These are phyloP conservation scores for Linnemannia exigua DNA, from an alignment of 192 early-diverging fungal species.

Conservation along the genomic window DNA sequence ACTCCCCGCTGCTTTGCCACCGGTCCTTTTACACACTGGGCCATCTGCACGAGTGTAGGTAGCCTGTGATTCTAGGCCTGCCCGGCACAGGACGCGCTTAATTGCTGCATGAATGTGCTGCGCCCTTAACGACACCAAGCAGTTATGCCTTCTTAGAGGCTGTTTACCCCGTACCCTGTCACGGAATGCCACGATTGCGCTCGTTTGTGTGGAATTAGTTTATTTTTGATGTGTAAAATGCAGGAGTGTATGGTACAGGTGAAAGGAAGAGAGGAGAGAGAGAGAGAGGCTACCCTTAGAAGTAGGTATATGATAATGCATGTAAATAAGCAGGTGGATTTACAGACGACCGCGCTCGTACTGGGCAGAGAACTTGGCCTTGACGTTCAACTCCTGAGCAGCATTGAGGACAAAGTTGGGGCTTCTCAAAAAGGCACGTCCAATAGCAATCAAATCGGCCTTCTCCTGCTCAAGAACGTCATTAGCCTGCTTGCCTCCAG, in stretches of 20 bases:
- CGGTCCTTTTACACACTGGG: not conserved
- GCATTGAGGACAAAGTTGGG: constrained; percentile 74
- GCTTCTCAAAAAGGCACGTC: constrained; percentile 77
- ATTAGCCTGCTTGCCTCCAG: constrained; percentile 76
- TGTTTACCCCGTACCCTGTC: not conserved
- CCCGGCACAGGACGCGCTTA: not conserved
- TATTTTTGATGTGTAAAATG: not conserved
- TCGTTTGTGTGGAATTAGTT: no score
- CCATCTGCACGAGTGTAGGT: no score
- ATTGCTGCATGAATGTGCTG: not conserved
- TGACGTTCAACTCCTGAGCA: constrained; percentile 73
- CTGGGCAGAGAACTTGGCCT: constrained; percentile 73
- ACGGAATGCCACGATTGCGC: not conserved
- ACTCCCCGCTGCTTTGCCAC: constrained; percentile 9
- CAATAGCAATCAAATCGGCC: constrained; percentile 86
- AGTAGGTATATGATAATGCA: not conserved
- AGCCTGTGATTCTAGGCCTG: not conserved
- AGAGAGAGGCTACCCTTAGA: not conserved
- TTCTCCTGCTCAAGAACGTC: constrained; percentile 68
- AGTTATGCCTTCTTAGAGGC: not conserved
- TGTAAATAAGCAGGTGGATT: not conserved
- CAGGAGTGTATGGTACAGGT: not conserved
- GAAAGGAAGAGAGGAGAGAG: not conserved
- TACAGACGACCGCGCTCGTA: constrained; percentile 56
- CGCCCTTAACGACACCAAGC: not conserved